Conservation (phyloP, 208 protist genomes). For the Leishmania arabica region DNA sequence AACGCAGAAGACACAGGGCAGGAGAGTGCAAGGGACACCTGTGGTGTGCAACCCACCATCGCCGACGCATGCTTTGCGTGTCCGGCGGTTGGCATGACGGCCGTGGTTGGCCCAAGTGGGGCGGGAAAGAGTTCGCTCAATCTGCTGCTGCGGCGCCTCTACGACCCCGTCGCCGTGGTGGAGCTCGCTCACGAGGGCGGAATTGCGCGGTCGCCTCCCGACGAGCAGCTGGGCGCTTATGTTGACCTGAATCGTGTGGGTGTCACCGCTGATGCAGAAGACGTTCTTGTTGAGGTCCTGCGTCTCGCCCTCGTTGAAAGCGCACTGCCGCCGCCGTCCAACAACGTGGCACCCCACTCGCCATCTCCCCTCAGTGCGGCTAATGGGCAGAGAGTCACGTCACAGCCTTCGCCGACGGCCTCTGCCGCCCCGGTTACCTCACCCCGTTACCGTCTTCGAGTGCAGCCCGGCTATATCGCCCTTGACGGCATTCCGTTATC, state of each 20-base stretch:
- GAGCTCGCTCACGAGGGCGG: not conserved
- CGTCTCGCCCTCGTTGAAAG: slow-evolving; percentile 37
- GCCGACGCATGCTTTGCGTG: slow-evolving; percentile 28
- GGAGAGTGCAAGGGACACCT: not conserved
- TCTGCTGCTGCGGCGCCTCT: slow-evolving; percentile 69
- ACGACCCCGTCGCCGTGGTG: slow-evolving; percentile 53
- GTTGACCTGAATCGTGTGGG: slow-evolving; percentile 8
- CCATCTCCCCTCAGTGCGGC: not conserved
- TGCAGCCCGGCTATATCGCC: slow-evolving; percentile 17
- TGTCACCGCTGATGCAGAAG: slow-evolving; percentile 4
- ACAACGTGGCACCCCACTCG: not conserved
- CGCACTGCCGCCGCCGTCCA: slow-evolving; percentile 23
- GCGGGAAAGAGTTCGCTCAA: slow-evolving; percentile 83
- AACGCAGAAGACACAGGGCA: too few relatives aligned
- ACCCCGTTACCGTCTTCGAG: not conserved
- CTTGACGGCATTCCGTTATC: slow-evolving; percentile 59
- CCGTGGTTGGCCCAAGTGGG: slow-evolving; percentile 74
- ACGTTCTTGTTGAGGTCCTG: slow-evolving; percentile 26
- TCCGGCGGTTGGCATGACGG: slow-evolving; percentile 47
- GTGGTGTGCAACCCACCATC: slow-evolving; percentile 20
- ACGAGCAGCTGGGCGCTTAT: not conserved
- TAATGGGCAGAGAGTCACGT: not conserved
- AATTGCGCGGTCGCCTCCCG: not conserved
- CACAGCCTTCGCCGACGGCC: not conserved
- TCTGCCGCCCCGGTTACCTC: not conserved